These are phyloP conservation scores for Saussurea involucrata DNA, from an alignment of 129 eudicot species.

Conservation along the genomic window DNA sequence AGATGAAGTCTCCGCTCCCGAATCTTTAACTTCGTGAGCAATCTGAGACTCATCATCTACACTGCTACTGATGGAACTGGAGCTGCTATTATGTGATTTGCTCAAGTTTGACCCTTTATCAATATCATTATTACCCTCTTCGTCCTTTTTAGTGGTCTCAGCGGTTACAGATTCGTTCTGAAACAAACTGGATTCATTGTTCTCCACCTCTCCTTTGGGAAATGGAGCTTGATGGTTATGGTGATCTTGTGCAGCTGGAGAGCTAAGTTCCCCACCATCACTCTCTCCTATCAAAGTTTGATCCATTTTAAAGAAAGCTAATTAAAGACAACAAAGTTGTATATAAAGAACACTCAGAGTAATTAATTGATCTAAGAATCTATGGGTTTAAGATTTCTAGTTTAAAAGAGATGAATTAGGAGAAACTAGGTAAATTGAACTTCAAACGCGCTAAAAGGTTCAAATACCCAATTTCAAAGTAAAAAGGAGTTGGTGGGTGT, in stretches of 20 bases:
- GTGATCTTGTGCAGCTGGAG: constrained; percentile 40
- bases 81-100: constrained; percentile 6
- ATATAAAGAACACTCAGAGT: neutral
- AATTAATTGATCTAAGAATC: neutral
- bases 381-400: neutral
- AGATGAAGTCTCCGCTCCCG: constrained; percentile 13
- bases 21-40: constrained; percentile 2
- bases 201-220: constrained; percentile 20
- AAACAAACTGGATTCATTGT: constrained; percentile 11
- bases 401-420: neutral
- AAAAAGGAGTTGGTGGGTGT: neutral
- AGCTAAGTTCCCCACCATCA: constrained; percentile 40
- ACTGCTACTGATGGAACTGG: constrained; percentile 37
- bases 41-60: constrained; percentile 45
- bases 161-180: neutral
- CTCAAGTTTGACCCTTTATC: constrained; percentile 27
- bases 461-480: neutral
- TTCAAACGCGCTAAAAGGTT: neutral
- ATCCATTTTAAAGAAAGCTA: constrained; percentile 16
- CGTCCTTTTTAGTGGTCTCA: neutral
- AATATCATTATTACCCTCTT: constrained; percentile 13
- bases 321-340: neutral
- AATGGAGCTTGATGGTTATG: constrained; percentile 10
- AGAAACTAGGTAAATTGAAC: too few species aligned
- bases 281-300: constrained; percentile 40